Evolutionary conservation across 2,329 filamentous ascomycete genomes (phyloP), one percentile per base, ranked within the genome.

Genomic region (Rutstroemia sp.): DNA sequence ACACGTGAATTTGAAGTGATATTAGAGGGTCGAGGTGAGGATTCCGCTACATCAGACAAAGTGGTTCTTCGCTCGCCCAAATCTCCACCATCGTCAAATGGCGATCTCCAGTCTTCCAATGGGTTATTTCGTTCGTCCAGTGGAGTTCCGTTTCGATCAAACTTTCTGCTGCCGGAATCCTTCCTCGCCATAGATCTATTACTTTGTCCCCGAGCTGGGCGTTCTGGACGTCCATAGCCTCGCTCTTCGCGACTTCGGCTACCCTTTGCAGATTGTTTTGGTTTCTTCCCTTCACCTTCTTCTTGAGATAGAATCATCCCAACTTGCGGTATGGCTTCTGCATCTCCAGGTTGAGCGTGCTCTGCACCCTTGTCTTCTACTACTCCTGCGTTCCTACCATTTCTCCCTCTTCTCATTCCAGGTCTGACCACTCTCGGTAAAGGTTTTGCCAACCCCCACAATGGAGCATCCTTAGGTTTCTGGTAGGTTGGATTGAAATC

Each of bases 401-500:
- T 41, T 6, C 23, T 56, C 3, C 54, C 48, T 53, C 54, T 39
- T 27, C 56, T 53, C 57, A 60, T 61, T 12, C 61, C 57, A n/a
- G 50, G 50, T 17, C 59, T 52, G 2, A 61, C 58, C 19, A 62
- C 61, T 17, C 58, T 56, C 21, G 56, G 61, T 4, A 63, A 48
- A 30, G 60, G 58, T 17, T 60, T 61, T 30, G 60, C 60, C 14
- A 61, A 48, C 19, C 58, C 58, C 56, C 56, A 63, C 57, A 63
- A 23, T n/a, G 60, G 60, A n/a, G 25, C 19, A 19, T 57, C 38
- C 47, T 60, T 45, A 2, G 46, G 38, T 23, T 57, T 58, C 38
- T 58, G 47, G n/a, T 61, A 63, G 21, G 38, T 51, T 14, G 59
- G 56, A 51, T 61, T 63, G 2, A 57, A 38, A n/a, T 49, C 48